A percentile compares a stretch with the other conserved stretches of the same genome.
Conservation (phyloP, 2,329 filamentous ascomycete genomes). For the Nigrospora sphaerica region DNA sequence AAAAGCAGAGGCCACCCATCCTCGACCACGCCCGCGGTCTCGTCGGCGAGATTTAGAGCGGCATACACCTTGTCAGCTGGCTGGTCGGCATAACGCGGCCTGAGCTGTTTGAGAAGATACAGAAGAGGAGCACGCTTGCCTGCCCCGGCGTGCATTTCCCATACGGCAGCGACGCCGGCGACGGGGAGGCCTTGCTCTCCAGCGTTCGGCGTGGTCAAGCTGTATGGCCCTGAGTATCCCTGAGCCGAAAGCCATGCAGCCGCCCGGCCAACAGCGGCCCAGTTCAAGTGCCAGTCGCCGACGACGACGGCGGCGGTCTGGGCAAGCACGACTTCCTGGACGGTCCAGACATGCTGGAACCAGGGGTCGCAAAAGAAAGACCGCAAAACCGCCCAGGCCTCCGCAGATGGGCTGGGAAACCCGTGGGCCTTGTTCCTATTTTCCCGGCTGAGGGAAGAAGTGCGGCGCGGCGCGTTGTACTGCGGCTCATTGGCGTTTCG, state of each 20-base stretch:
- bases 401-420: not conserved
- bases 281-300: conserved; percentile 4
- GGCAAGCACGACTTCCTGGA: conserved; percentile 8
- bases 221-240: not conserved
- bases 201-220: not conserved
- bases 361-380: conserved; percentile 3
- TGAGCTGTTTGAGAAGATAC: not conserved
- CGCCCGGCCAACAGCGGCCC: conserved; percentile 1
- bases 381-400: not conserved
- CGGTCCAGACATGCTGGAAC: conserved; percentile 9
- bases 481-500: not conserved
- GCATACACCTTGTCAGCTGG: not conserved
- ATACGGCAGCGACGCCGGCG: not conserved
- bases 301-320: conserved; percentile 2
- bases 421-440: not conserved
- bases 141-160: not conserved
- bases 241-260: not conserved
- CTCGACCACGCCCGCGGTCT: not conserved
- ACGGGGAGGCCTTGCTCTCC: not conserved
- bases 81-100: not conserved
- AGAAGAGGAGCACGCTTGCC: not conserved
- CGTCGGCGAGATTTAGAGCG: conserved; percentile 1
- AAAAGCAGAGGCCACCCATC: conserved; percentile 1
- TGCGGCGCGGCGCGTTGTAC: not conserved
- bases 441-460: not conserved